Evolutionary conservation across 2,329 filamentous ascomycete species (phyloP).

Genomic region (Alternaria sp.): DNA sequence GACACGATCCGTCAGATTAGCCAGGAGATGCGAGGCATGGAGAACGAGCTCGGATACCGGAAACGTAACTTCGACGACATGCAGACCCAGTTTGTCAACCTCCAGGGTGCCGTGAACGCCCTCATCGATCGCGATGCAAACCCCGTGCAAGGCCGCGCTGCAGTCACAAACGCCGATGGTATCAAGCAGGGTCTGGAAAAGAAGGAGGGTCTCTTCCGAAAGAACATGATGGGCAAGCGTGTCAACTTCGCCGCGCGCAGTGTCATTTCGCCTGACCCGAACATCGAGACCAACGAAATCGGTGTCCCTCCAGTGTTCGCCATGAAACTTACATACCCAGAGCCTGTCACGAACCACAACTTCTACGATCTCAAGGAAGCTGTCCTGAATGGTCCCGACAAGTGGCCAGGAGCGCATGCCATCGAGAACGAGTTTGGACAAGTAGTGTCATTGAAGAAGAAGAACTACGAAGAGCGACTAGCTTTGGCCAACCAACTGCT

Average conservation of each 20-base stretch:
- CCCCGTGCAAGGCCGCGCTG: slow-evolving; percentile 77
- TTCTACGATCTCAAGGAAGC: slow-evolving; percentile 95
- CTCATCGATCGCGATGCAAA: slow-evolving; percentile 90
- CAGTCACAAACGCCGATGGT: slow-evolving; percentile 82
- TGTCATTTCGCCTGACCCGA: slow-evolving; percentile 97
- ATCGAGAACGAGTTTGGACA: slow-evolving; percentile 97
- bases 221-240: slow-evolving; percentile 99
- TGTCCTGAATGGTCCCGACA: slow-evolving; percentile 91
- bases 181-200: slow-evolving; percentile 99
- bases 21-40: slow-evolving; percentile 65
- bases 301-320: slow-evolving; percentile 98
- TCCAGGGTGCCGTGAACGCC: slow-evolving; percentile 92
- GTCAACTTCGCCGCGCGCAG: slow-evolving; percentile 97
- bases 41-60: slow-evolving; percentile 49
- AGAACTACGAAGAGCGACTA: slow-evolving; percentile 84
- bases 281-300: slow-evolving; percentile 98
- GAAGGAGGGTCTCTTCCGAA: slow-evolving; percentile 96
- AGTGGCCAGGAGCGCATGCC: slow-evolving; percentile 91
- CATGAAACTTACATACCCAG: slow-evolving; percentile 92
- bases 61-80: slow-evolving; percentile 74
- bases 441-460: slow-evolving; percentile 84
- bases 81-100: slow-evolving; percentile 78
- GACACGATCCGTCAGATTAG: slow-evolving; percentile 76
- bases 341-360: slow-evolving; percentile 96
- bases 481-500: slow-evolving; percentile 92